Conservation (phyloP, 352 stramenopile species). For the Phytophthora syringae region DNA sequence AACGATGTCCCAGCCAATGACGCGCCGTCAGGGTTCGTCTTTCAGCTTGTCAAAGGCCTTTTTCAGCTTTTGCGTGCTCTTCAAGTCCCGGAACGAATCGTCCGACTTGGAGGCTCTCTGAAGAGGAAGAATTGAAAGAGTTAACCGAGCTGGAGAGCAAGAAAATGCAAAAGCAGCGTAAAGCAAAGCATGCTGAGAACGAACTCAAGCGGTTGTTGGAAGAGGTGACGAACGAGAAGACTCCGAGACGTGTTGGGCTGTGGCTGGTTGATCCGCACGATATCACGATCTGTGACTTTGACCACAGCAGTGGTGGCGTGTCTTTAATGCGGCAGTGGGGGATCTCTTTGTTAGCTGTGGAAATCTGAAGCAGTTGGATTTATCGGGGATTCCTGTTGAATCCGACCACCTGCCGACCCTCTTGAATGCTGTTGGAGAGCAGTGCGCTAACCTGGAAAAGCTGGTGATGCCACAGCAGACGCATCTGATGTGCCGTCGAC, state of each 20-base stretch:
- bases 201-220: constrained; percentile 17
- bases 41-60: background rate
- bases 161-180: background rate
- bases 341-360: constrained; percentile 9
- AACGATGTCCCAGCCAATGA: background rate
- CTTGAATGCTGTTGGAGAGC: constrained; percentile 5
- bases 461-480: constrained; percentile 28
- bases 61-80: constrained; percentile 10
- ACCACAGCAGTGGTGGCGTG: background rate
- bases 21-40: constrained; percentile 2
- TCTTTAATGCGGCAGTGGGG: constrained; percentile 3
- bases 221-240: background rate
- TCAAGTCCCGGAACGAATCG: background rate
- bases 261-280: constrained; percentile 10
- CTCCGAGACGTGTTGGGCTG: constrained; percentile 4
- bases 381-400: constrained; percentile 16
- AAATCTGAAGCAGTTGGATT: constrained; percentile 13
- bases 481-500: constrained; percentile 11
- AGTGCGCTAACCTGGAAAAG: constrained; percentile 17
- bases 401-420: constrained; percentile 20
- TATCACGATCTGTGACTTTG: constrained; percentile 4
- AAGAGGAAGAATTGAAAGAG: constrained; percentile 1
- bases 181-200: constrained; percentile 7
- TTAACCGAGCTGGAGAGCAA: background rate
- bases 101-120: background rate